Evolutionary conservation across 345 rosid species (phyloP).

Genomic region (Eutrema yunnanense): DNA sequence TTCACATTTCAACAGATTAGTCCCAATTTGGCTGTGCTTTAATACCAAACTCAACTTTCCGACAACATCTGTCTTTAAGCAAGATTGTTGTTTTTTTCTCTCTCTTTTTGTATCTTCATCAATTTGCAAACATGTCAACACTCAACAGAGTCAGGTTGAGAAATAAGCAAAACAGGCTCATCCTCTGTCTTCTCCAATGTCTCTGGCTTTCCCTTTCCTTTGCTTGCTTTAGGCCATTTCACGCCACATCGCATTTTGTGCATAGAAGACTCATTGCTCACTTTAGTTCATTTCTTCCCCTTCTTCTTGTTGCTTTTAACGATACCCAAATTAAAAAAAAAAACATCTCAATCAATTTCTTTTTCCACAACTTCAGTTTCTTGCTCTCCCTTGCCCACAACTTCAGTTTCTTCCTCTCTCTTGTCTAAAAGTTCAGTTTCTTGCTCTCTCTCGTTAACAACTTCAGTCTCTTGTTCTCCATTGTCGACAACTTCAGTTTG

Average conservation of each 20-base stretch:
- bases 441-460: background rate
- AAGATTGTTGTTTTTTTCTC: background rate
- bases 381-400: background rate
- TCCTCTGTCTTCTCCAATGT: background rate
- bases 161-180: background rate
- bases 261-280: background rate
- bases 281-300: background rate
- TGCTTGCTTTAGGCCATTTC: background rate
- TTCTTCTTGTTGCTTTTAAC: background rate
- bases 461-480: background rate
- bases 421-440: background rate
- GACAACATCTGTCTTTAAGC: background rate
- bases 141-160: background rate
- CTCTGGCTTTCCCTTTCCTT: background rate
- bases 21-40: background rate
- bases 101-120: background rate
- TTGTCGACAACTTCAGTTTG: background rate
- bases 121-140: background rate
- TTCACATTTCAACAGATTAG: background rate
- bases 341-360: conserved; percentile 9
- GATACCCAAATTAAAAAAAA: background rate
- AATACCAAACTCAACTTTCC: background rate
- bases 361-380: background rate
- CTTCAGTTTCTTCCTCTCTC: background rate
- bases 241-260: conserved; percentile 6